Evolutionary conservation across 352 stramenopile genomes (phyloP), one percentile per base, ranked within the genome.

Genomic region (Globisporangium mamillatum): DNA sequence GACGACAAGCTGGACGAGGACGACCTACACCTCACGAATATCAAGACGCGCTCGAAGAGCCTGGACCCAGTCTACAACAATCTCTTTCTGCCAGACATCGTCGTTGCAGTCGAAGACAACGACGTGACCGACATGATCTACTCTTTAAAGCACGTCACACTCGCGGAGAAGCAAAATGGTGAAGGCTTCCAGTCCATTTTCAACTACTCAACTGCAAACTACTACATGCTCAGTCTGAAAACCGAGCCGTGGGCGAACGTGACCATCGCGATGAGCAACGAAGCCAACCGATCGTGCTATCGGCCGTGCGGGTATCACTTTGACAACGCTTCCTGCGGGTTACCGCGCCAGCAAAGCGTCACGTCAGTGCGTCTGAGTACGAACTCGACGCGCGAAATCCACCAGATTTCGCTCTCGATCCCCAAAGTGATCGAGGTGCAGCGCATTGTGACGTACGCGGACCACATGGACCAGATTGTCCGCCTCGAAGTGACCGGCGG

Each of bases 201-300:
- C 2, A 70, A 70, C 22, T 77, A 76, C 18, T 58, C 69, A 0
- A 76, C 69, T 1, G 44, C 64, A 1, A 69, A 69, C n/a, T 71
- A 68, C 18, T 94, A 94, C 63, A 71, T 72, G 0, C 74, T 94
- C 27, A 63, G 75, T 18, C 62, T 94, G 0, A 25, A 71, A 20
- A 90, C 81, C 0, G 86, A 94, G 57, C 86, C 84, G 2, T 94
- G 81, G 71, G 75, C 82, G 1, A 86, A 89, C 36, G 84, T 94
- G 12, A 92, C 84, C 1, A 79, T 94, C 32, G 80, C 84, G 2
- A 90, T 94, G 74, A 91, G 81, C 58, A 94, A 92, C 53, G 84
- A 94, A 64, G 79, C 71, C 3, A 78, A 89, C 10, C 67, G 70
- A 2, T 67, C 71, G 0, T 94, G 86, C 64, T 94, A 94, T 62